A percentile compares a stretch with the other conserved stretches of the same genome.
These are phyloP conservation scores for Musa troglodytarum DNA, from an alignment of 176 grass and related monocot species.

Conservation along the genomic window DNA sequence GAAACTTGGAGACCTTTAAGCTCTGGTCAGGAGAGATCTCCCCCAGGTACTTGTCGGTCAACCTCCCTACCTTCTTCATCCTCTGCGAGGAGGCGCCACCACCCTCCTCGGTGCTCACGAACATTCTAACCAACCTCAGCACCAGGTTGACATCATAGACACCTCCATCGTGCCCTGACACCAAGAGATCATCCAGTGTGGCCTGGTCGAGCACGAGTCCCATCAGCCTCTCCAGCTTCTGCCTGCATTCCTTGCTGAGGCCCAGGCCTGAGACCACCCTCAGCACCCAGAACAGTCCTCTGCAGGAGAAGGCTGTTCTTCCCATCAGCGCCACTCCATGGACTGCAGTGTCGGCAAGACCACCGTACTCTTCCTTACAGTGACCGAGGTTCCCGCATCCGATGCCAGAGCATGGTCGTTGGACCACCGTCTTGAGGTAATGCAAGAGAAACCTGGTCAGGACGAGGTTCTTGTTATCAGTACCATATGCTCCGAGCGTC, in stretches of 20 bases:
- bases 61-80: slow-evolving; percentile 68
- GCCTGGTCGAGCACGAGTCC: slow-evolving; percentile 80
- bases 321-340: slow-evolving; percentile 74
- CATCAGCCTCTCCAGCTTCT: slow-evolving; percentile 72
- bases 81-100: slow-evolving; percentile 35
- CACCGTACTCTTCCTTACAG: slow-evolving; percentile 18
- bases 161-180: slow-evolving; percentile 44
- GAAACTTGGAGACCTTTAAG: slow-evolving; percentile 67
- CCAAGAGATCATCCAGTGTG: slow-evolving; percentile 71
- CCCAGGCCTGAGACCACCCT: slow-evolving; percentile 52
- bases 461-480: slow-evolving; percentile 74
- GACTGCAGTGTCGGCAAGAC: slow-evolving; percentile 78
- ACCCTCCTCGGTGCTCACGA: slow-evolving; percentile 44
- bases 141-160: slow-evolving; percentile 90
- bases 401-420: background rate
- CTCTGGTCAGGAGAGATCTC: slow-evolving; percentile 91
- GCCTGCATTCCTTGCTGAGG: slow-evolving; percentile 57
- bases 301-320: slow-evolving; percentile 58
- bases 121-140: slow-evolving; percentile 62
- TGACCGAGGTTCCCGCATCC: background rate
- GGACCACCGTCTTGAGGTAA: slow-evolving; percentile 52
- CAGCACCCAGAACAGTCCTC: slow-evolving; percentile 71
- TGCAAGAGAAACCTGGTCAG: slow-evolving; percentile 79
- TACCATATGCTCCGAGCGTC: slow-evolving; percentile 57
- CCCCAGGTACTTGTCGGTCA: slow-evolving; percentile 79